Evolutionary conservation across 2,329 filamentous ascomycete genomes (phyloP).

Genomic region (Colletotrichum tropicicola): DNA sequence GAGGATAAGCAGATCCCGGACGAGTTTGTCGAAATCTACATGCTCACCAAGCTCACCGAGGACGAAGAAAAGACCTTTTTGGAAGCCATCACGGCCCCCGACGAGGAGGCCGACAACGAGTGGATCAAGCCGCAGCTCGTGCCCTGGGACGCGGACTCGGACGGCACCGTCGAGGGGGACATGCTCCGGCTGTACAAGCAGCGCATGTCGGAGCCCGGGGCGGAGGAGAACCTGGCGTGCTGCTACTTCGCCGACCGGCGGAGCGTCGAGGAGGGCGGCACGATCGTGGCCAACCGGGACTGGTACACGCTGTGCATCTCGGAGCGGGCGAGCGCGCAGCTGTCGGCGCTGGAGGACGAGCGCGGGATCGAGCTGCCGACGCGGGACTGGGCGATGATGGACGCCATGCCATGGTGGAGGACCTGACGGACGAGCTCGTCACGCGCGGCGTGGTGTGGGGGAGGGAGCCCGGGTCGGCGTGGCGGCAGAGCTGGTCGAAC

Average conservation of each 20-base stretch:
- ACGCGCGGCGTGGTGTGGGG: not conserved
- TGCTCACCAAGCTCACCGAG: not conserved
- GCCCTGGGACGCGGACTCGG: not conserved
- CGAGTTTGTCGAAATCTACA: not conserved
- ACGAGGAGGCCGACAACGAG: too few relatives aligned
- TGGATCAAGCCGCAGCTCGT: not conserved
- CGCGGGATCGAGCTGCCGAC: not conserved
- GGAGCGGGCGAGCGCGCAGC: not conserved
- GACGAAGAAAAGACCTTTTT: not conserved
- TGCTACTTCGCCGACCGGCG: not conserved
- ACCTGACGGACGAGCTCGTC: not conserved
- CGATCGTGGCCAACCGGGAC: not conserved
- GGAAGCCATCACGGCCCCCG: not conserved
- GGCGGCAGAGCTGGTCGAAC: not conserved
- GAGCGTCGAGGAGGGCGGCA: not conserved
- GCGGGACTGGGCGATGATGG: not conserved
- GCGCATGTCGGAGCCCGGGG: not conserved
- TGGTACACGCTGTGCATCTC: not conserved
- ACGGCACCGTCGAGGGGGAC: not conserved
- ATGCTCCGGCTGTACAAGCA: not conserved
- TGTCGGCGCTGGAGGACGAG: not conserved
- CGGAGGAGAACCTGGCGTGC: accelerated
- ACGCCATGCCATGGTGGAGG: not conserved
- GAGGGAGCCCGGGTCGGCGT: not conserved
- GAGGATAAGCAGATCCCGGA: too few relatives aligned